phyloP scores from a whole-genome alignment of 2,329 filamentous ascomycete genomes.

The Neonectria coccinea region DNA sequence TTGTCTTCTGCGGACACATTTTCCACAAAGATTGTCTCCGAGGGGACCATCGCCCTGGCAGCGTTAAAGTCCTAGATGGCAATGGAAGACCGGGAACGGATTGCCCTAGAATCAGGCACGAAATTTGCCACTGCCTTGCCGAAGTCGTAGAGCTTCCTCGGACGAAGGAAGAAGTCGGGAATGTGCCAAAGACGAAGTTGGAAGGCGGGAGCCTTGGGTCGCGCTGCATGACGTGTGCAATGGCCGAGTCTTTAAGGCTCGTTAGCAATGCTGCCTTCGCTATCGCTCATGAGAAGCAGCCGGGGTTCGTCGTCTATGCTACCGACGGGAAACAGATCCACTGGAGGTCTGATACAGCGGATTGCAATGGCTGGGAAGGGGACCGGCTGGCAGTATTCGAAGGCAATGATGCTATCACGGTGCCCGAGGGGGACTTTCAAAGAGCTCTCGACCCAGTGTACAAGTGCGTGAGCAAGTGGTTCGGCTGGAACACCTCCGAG shows the following conservation, averaged over 20 bases:
- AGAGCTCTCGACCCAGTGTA: too few relatives aligned
- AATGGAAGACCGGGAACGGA: background rate
- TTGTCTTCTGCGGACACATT: slow-evolving; percentile 17
- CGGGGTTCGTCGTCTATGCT: background rate
- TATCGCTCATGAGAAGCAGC: background rate
- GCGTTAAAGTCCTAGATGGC: background rate
- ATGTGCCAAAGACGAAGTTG: background rate
- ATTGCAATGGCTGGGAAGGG: background rate
- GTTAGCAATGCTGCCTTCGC: too few relatives aligned
- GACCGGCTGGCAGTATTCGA: background rate
- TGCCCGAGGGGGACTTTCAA: too few relatives aligned
- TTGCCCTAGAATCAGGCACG: background rate
- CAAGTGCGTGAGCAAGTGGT: background rate
- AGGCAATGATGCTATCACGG: too few relatives aligned
- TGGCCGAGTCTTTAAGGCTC: background rate
- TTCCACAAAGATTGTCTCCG: background rate
- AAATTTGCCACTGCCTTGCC: background rate
- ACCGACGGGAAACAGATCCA: background rate
- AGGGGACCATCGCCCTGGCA: background rate
- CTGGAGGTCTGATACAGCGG: background rate
- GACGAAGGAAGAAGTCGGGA: background rate
- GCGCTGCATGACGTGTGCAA: background rate
- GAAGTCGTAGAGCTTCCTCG: background rate
- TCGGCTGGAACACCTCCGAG: background rate
- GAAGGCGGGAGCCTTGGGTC: background rate